These are phyloP conservation scores for Acanthamoeba royreba DNA, from an alignment of 208 protist genomes.

Conservation along the genomic window DNA sequence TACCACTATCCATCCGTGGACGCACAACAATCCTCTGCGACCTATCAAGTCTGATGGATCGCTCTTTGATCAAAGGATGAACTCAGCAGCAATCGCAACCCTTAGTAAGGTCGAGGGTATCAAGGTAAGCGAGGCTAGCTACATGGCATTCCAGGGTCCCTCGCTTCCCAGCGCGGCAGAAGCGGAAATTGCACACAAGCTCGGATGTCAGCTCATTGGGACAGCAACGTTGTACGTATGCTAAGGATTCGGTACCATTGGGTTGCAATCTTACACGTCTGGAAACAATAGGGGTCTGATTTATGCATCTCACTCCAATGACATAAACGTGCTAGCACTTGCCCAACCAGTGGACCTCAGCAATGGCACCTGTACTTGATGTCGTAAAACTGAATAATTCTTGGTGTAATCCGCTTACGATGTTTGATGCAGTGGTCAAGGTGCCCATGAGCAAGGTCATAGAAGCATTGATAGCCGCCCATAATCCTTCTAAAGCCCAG, in stretches of 20 bases:
- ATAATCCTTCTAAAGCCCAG: neutral
- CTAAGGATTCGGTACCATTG: neutral
- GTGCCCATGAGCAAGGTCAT: neutral
- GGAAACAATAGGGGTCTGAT: neutral
- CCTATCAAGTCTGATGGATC: neutral
- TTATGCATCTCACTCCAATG: neutral
- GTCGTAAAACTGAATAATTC: neutral
- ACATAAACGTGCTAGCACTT: neutral
- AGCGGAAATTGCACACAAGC: neutral
- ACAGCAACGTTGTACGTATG: neutral
- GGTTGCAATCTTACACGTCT: neutral
- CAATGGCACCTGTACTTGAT: neutral
- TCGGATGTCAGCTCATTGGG: conserved; percentile 10
- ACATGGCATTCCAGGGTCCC: conserved; percentile 41
- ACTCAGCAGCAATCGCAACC: no score
- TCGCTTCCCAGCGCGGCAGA: conserved; percentile 1
- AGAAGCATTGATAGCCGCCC: neutral
- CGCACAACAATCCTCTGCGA: neutral
- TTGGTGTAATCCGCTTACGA: no score
- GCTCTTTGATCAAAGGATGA: no score
- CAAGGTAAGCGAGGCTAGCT: neutral
- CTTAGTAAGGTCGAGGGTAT: neutral
- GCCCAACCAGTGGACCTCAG: neutral
- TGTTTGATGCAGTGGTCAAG: neutral
- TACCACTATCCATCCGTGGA: neutral